Evolutionary conservation across 176 grass and related monocot species (phyloP), one percentile per base, ranked within the genome.

Genomic region (Tillandsia leiboldiana): DNA sequence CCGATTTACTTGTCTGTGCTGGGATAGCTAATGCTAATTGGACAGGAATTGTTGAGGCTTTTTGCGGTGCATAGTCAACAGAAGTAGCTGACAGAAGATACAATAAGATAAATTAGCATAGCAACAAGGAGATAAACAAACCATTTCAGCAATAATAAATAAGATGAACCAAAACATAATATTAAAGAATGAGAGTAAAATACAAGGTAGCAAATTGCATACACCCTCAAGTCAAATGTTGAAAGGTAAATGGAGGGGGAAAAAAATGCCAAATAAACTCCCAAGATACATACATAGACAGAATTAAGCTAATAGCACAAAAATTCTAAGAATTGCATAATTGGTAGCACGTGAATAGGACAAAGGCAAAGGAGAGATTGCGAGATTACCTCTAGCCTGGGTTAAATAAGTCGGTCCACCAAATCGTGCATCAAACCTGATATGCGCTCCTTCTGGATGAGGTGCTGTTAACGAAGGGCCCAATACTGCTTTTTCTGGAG

Each of bases 331-430:
- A 3, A 63, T 14, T 70, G 72, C 66, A 53, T 18, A 65, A 56
- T 18, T 53, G 58, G 15, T 11, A 17, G 78, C 48, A 75, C 65
- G 42, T 52, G 18, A 48, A 61, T 53, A 77, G 64, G 18, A 22
- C 27, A 49, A 53, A 75, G 49, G 61, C 23, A 20, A 29, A 82
- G n/a, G 72, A 72, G 49, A 79, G 79, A 51, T 74, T 64, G 12
- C 10, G 51, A 80, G 56, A 75, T 42, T 81, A 92, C 90, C 90
- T 88, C 72, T 76, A 23, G 49, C 48, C 63, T 73, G 78, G 63
- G 81, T 26, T 84, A 78, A 53, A 80, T 90, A 84, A 54, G 70
- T 13, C 71, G 82, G 74, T 51, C 80, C 82, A 71, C 83, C 84
- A 70, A 71, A 66, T 70, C 78, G 63, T 85, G 70, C 79, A 52